Evolutionary conservation across 2,329 filamentous ascomycete genomes (phyloP).

Genomic region (Pseudogymnoascus sp.): DNA sequence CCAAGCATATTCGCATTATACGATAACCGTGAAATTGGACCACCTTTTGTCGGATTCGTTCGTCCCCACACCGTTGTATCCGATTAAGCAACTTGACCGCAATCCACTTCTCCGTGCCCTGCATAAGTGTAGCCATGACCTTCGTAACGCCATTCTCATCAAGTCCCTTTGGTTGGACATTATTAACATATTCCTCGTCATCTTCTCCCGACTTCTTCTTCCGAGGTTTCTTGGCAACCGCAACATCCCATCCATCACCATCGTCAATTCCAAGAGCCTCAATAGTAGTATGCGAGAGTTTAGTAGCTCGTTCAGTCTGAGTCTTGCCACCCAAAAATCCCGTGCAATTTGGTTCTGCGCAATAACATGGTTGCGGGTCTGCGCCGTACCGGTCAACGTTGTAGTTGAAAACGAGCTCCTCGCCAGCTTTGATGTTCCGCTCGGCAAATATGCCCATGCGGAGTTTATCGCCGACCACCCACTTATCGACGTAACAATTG

Average conservation of each 20-base stretch:
- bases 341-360: constrained; percentile 86
- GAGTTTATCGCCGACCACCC: constrained; percentile 94
- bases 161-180: constrained; percentile 70
- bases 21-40: constrained; percentile 97
- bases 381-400: constrained; percentile 97
- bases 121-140: constrained; percentile 93
- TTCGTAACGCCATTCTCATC: constrained; percentile 81
- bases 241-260: constrained; percentile 83
- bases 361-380: constrained; percentile 95
- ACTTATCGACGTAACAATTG: constrained; percentile 99
- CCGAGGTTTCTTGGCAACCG: constrained; percentile 79
- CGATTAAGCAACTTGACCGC: constrained; percentile 87
- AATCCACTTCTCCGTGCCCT: constrained; percentile 99
- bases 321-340: constrained; percentile 97
- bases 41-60: constrained; percentile 78
- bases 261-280: constrained; percentile 95
- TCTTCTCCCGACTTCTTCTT: constrained; percentile 90
- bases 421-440: constrained; percentile 75
- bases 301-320: constrained; percentile 90
- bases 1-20: constrained; percentile 81
- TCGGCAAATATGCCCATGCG: constrained; percentile 98
- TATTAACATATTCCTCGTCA: constrained; percentile 92
- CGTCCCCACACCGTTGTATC: constrained; percentile 79
- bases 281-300: constrained; percentile 80
- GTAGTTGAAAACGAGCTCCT: constrained; percentile 98